Percentiles rank a stretch among this genome's conserved stretches.
Evolutionary conservation across 2,329 filamentous ascomycete species (phyloP).

Genomic region (Aspergillus clavatus): DNA sequence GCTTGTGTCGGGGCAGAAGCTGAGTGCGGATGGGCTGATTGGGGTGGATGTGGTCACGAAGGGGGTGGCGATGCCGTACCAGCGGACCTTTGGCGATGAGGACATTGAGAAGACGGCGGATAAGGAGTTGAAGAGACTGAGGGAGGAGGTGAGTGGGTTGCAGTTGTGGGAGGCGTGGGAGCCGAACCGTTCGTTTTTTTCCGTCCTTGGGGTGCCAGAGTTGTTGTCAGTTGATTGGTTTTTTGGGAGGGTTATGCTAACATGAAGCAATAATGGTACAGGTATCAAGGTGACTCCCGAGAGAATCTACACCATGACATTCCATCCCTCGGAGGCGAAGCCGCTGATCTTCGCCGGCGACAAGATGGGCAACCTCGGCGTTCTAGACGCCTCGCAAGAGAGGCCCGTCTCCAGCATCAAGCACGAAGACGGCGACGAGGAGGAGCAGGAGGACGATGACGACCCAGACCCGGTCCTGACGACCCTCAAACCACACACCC

Average conservation of each 20-base stretch:
- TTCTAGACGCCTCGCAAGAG: constrained; percentile 68
- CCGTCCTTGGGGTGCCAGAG: no score
- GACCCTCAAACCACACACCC: constrained; percentile 81
- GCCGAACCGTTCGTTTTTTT: constrained; percentile 60
- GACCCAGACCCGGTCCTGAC: constrained; percentile 72
- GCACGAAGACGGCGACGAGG: constrained; percentile 63
- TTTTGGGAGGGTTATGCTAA: no score
- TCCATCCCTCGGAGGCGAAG: constrained; percentile 83
- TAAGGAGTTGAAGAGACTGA: constrained; percentile 65
- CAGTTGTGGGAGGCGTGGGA: constrained; percentile 78
- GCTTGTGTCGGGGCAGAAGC: constrained; percentile 71
- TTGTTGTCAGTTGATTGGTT: no score
- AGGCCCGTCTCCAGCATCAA: constrained; percentile 37
- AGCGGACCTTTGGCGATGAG: constrained; percentile 79
- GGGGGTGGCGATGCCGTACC: constrained; percentile 70
- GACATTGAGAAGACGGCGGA: constrained; percentile 76
- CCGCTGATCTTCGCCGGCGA: constrained; percentile 89
- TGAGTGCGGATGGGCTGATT: constrained; percentile 62
- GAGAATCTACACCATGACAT: constrained; percentile 76
- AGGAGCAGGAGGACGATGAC: constrained; percentile 60
- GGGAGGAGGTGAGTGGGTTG: constrained; percentile 71
- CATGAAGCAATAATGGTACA: constrained; percentile 33
- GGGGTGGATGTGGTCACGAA: constrained; percentile 55
- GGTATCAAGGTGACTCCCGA: constrained; percentile 90
- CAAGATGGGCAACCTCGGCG: constrained; percentile 83